These are phyloP conservation scores for Penicillium sp. DNA, from an alignment of 2,329 filamentous ascomycete genomes.

Conservation along the genomic window DNA sequence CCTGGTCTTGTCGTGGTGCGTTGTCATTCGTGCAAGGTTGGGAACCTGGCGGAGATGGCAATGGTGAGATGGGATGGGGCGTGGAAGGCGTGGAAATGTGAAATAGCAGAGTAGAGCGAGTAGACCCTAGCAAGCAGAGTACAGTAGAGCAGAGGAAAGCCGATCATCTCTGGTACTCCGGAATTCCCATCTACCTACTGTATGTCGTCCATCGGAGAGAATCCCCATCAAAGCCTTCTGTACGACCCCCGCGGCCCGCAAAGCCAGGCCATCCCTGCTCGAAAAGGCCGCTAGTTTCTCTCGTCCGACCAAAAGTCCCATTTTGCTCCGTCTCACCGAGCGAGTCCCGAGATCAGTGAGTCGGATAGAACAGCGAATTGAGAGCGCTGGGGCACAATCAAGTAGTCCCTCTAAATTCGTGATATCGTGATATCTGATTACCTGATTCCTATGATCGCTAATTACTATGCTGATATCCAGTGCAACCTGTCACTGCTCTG, in stretches of 20 bases:
- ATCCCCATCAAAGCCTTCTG: slow-evolving; percentile 10
- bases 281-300: slow-evolving; percentile 6
- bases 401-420: no score
- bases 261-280: slow-evolving; percentile 8
- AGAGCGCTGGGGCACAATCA: no score
- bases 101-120: background rate
- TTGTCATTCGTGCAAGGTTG: slow-evolving; percentile 17
- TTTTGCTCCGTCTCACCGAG: slow-evolving; percentile 14
- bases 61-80: background rate
- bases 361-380: no score
- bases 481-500: slow-evolving; percentile 10
- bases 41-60: background rate
- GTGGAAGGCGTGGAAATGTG: background rate
- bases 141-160: no score
- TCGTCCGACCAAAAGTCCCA: slow-evolving; percentile 11
- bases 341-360: no score
- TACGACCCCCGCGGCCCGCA: slow-evolving; percentile 5
- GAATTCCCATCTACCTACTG: no score
- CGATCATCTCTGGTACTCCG: no score
- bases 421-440: no score
- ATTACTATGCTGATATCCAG: background rate
- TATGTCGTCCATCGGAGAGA: slow-evolving; percentile 3
- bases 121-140: no score
- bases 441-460: no score
- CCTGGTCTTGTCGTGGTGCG: slow-evolving; percentile 17